Evolutionary conservation across 1,284 basidiomycete species (phyloP), one percentile per base, ranked within the genome.

Genomic region (Phylloporus sp.): DNA sequence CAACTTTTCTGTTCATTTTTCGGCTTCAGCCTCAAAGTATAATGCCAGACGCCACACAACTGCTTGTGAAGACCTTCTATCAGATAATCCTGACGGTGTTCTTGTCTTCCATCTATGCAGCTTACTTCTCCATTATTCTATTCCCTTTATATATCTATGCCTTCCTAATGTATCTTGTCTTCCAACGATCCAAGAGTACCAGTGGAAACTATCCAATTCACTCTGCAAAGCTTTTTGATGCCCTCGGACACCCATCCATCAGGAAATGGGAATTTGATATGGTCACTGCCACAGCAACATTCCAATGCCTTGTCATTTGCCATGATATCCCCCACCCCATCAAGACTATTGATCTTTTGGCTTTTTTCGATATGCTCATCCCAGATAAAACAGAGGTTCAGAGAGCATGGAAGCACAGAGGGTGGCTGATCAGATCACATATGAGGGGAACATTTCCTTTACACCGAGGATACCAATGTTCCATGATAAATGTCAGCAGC

Each of bases 261-360:
- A 47, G 40, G 47, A 63, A 52, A 55, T 66, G 65, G 65, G 28
- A 52, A n/a, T 62, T 66, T 24, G 42, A 59, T 6, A 62, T 60
- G 1, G 12, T 24, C 2, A 50, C 56, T 0, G 57, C 60, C 2
- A 29, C 49, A 31, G 57, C 46, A 20, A 65, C 64, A 15, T 65
- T 65, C 46, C 58, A 61, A 6, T 65, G 58, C 47, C 56, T 66
- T 18, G 58, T 60, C 6, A 18, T 67, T 5, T 66, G 65, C 7
- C 65, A 24, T 26, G 34, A 3, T 2, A 44, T 68, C 15, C 4
- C 7, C 8, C 54, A n/a, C n/a, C n/a, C 66, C 26, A 28, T 64
- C 54, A 24, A 20, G n/a, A 24, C 6, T 24, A 40, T 64, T 13
- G 44, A 58, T n/a, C 4, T 24, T 59, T 12, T 31, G 0, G 40